A percentile compares a stretch with the other conserved stretches of the same genome.
These are phyloP conservation scores for Rubus parviflorus DNA, from an alignment of 306 rosid species.

Conservation along the genomic window DNA sequence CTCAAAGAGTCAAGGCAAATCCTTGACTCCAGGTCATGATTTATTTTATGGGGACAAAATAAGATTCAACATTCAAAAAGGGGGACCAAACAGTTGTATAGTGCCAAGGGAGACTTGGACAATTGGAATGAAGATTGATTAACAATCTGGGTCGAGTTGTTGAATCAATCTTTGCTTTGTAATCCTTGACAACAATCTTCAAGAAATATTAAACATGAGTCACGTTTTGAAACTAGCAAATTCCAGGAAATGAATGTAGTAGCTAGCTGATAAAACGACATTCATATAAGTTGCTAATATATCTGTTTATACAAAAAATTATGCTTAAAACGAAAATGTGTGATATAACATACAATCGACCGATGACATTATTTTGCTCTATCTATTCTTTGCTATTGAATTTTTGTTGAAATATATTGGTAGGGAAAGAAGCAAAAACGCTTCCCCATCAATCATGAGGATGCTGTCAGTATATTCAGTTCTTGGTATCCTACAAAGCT, in stretches of 20 bases:
- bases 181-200: background rate
- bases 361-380: background rate
- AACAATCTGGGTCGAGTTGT: background rate
- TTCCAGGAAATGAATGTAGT: background rate
- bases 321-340: background rate
- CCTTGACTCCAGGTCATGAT: background rate
- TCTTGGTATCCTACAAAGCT: background rate
- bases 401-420: background rate
- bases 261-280: background rate
- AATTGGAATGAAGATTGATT: background rate
- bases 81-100: background rate
- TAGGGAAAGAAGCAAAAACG: background rate
- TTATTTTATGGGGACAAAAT: background rate
- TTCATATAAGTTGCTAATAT: background rate
- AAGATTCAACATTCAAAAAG: conserved; percentile 10
- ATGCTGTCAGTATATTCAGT: background rate
- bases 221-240: background rate
- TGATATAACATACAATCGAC: background rate
- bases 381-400: background rate
- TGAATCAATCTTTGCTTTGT: background rate
- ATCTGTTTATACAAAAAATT: background rate
- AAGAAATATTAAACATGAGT: background rate
- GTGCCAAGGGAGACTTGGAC: background rate
- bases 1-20: background rate
- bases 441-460: background rate